Conservation (phyloP, 495 filamentous ascomycete species). For the Lasiosphaeria hispida region DNA sequence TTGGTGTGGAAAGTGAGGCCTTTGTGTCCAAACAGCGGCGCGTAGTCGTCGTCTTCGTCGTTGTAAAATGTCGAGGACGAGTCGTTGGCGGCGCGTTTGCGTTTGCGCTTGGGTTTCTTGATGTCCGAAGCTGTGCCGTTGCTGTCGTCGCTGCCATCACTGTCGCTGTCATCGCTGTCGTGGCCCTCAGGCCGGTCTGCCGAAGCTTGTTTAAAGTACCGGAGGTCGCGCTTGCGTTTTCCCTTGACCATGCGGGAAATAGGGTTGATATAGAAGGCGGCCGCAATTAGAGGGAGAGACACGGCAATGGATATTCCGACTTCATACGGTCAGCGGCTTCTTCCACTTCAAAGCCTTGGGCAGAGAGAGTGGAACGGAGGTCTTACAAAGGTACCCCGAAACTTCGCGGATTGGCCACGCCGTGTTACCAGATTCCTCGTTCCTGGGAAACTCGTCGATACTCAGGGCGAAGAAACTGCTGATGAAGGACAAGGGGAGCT, state of each 20-base stretch:
- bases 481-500: constrained; percentile 24
- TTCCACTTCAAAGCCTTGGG: no score
- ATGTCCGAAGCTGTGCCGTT: neutral
- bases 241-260: constrained; percentile 6
- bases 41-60: neutral
- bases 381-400: constrained; percentile 14
- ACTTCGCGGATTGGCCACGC: constrained; percentile 9
- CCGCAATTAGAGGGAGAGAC: constrained; percentile 14
- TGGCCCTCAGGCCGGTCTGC: neutral
- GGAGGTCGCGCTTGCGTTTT: neutral
- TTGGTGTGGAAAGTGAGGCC: constrained; percentile 10
- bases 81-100: neutral
- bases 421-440: constrained; percentile 5
- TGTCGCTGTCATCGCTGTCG: neutral
- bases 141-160: neutral
- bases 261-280: constrained; percentile 21
- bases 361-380: no score
- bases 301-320: constrained; percentile 18
- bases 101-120: neutral
- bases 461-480: constrained; percentile 18
- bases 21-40: constrained; percentile 8
- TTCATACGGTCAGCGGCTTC: neutral
- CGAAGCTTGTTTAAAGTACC: neutral
- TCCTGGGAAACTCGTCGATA: constrained; percentile 13
- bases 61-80: neutral